A percentile compares a stretch with the other conserved stretches of the same genome.
Conservation (phyloP, 2,329 filamentous ascomycete species). For the Hawksworthiomyces lignivorus region DNA sequence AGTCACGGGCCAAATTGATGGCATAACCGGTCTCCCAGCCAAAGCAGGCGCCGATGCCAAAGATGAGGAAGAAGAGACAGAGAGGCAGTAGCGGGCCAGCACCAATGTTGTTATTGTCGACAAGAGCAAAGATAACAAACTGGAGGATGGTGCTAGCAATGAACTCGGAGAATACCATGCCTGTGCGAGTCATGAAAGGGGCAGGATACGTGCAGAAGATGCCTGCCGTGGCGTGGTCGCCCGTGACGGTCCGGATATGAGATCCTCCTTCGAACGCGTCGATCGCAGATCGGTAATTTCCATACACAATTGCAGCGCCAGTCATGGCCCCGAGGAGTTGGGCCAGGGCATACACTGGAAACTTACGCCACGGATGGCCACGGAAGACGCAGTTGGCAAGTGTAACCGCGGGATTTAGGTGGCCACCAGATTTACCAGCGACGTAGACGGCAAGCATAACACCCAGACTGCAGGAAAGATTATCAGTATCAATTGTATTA, state of each 20-base stretch:
- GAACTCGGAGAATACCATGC: conserved; percentile 51
- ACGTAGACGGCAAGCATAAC: conserved; percentile 64
- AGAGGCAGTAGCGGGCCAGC: conserved; percentile 38
- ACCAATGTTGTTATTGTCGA: conserved; percentile 53
- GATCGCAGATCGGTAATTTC: conserved; percentile 46
- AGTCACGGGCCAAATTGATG: conserved; percentile 50
- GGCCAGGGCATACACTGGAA: conserved; percentile 47
- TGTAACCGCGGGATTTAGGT: conserved; percentile 47
- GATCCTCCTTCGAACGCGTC: conserved; percentile 18
- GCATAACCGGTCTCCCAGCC: conserved; percentile 46
- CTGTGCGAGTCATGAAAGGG: conserved; percentile 41
- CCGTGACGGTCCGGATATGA: conserved; percentile 24
- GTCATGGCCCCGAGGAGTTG: conserved; percentile 51
- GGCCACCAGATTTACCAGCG: conserved; percentile 32
- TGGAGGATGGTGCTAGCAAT: conserved; percentile 51
- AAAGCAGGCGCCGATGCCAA: conserved; percentile 44
- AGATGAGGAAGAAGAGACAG: conserved; percentile 39
- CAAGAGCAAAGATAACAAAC: conserved; percentile 48
- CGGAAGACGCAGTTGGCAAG: conserved; percentile 42
- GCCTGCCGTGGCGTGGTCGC: conserved; percentile 42
- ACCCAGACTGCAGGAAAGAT: conserved; percentile 38
- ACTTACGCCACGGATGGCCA: conserved; percentile 52
- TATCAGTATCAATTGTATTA: background rate
- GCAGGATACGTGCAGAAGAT: conserved; percentile 48
- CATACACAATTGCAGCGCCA: conserved; percentile 46